Evolutionary conservation across 495 filamentous ascomycete species (phyloP).

Genomic region (Cryomyces minteri): DNA sequence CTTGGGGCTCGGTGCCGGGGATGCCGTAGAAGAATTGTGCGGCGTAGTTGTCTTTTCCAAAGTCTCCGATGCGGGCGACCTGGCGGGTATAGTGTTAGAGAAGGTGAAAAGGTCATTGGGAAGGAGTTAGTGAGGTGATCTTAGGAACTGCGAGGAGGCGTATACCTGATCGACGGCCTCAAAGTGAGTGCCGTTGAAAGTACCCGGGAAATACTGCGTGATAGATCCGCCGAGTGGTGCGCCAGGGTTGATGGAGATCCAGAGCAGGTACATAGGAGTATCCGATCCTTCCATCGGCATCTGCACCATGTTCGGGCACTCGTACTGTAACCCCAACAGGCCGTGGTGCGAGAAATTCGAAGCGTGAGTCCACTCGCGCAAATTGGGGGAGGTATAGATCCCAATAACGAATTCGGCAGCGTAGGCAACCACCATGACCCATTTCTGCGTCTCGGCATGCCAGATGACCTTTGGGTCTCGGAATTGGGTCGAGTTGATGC

Average conservation of each 20-base stretch:
- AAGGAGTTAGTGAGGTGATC: too few relatives aligned
- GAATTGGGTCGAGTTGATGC: conserved; percentile 25
- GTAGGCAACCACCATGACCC: conserved; percentile 31
- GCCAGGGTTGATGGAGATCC: conserved; percentile 35
- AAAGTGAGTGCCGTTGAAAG: conserved; percentile 33
- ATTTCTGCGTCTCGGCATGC: conserved; percentile 26
- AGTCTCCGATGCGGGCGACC: conserved; percentile 28
- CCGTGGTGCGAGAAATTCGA: conserved; percentile 37
- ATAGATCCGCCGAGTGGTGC: conserved; percentile 34
- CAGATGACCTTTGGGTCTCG: conserved; percentile 40
- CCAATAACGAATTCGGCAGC: conserved; percentile 31
- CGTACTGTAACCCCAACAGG: conserved; percentile 35
- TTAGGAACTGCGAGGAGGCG: too few relatives aligned
- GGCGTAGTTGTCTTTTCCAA: conserved; percentile 40
- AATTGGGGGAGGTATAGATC: conserved; percentile 32
- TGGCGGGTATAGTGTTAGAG: too few relatives aligned
- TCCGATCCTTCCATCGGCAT: conserved; percentile 24
- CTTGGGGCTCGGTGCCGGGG: conserved; percentile 18
- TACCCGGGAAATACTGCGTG: conserved; percentile 30
- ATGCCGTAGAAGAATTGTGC: conserved; percentile 33
- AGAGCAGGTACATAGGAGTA: conserved; percentile 27
- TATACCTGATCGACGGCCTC: conserved; percentile 16
- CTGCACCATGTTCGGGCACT: conserved; percentile 34
- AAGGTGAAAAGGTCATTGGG: too few relatives aligned
- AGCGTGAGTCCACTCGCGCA: conserved; percentile 32